phyloP scores from a whole-genome alignment of 345 rosid genomes.

The Noccaea caerulescens region DNA sequence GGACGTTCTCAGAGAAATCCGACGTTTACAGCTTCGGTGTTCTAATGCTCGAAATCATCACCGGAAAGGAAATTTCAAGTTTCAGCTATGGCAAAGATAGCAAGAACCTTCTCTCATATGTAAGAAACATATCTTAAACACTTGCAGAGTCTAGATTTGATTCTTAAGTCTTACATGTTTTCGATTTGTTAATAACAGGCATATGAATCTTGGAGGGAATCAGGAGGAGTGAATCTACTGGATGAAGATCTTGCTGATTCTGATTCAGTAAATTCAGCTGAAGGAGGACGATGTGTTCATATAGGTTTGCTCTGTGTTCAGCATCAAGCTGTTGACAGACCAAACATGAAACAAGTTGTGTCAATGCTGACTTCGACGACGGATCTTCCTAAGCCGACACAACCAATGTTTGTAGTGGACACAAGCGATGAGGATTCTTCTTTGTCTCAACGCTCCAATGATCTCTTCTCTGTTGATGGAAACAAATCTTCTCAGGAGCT shows the following conservation, averaged over 20 bases:
- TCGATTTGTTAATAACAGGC: conserved; percentile 19
- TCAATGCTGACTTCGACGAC: conserved; percentile 38
- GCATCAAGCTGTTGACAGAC: conserved; percentile 44
- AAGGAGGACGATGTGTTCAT: conserved; percentile 42
- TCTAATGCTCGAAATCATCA: conserved; percentile 43
- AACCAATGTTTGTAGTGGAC: conserved; percentile 39
- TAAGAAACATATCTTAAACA: conserved; percentile 27
- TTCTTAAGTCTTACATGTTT: conserved; percentile 16
- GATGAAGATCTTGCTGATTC: conserved; percentile 37
- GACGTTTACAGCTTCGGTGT: conserved; percentile 63
- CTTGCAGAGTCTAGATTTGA: neutral
- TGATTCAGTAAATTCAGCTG: conserved; percentile 21
- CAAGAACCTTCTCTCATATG: conserved; percentile 41
- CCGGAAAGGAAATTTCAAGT: conserved; percentile 40
- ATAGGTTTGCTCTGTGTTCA: conserved; percentile 44
- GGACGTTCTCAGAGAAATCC: conserved; percentile 54
- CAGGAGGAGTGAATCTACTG: conserved; percentile 30
- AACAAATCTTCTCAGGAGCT: conserved; percentile 19
- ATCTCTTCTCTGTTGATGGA: conserved; percentile 30
- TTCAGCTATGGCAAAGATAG: conserved; percentile 38
- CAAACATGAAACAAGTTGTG: conserved; percentile 42
- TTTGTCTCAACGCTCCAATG: conserved; percentile 34
- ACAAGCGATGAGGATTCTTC: conserved; percentile 44
- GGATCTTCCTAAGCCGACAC: conserved; percentile 39
- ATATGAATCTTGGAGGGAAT: conserved; percentile 42